phyloP scores from a whole-genome alignment of 108 stramenopile genomes.

The Nitzschia sp. region DNA sequence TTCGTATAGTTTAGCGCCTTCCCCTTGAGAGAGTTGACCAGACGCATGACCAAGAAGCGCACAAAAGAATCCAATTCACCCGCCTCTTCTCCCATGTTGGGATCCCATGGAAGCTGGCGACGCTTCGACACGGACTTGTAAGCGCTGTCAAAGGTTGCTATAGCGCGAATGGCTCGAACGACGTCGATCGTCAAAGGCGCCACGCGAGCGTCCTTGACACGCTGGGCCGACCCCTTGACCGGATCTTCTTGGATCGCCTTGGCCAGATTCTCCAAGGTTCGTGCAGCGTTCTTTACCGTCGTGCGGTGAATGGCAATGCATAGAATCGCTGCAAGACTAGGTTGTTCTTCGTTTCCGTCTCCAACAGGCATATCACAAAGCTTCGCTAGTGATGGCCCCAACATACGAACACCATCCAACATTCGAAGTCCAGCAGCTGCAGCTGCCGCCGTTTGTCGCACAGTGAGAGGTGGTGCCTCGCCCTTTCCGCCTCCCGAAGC shows the following conservation, averaged over 20 bases:
- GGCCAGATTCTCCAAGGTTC: constrained; percentile 83
- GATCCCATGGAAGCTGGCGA: constrained; percentile 76
- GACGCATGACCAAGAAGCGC: constrained; percentile 75
- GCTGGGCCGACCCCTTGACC: constrained; percentile 62
- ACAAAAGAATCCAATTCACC: constrained; percentile 83
- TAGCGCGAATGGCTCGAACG: constrained; percentile 72
- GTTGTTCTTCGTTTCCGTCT: constrained; percentile 45
- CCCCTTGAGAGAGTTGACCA: constrained; percentile 68
- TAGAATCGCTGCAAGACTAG: constrained; percentile 73
- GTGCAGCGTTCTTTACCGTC: constrained; percentile 83
- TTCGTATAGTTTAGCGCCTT: constrained; percentile 81
- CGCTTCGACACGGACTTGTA: constrained; percentile 85
- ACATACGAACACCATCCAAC: constrained; percentile 86
- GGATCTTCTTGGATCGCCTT: constrained; percentile 85
- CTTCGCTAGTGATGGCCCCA: constrained; percentile 86
- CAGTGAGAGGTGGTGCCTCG: constrained; percentile 40
- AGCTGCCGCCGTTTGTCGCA: constrained; percentile 66
- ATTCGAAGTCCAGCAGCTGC: constrained; percentile 85
- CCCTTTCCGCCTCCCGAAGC: constrained; percentile 36
- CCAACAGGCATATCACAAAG: constrained; percentile 72
- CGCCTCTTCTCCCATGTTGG: constrained; percentile 82
- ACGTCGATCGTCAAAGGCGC: constrained; percentile 76
- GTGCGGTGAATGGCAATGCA: constrained; percentile 88
- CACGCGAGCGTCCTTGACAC: constrained; percentile 77
- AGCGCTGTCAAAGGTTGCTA: constrained; percentile 84